A percentile compares a stretch with the other conserved stretches of the same genome.
Conservation (phyloP, 2,329 filamentous ascomycete genomes). For the Colletotrichum gloeosporioides region DNA sequence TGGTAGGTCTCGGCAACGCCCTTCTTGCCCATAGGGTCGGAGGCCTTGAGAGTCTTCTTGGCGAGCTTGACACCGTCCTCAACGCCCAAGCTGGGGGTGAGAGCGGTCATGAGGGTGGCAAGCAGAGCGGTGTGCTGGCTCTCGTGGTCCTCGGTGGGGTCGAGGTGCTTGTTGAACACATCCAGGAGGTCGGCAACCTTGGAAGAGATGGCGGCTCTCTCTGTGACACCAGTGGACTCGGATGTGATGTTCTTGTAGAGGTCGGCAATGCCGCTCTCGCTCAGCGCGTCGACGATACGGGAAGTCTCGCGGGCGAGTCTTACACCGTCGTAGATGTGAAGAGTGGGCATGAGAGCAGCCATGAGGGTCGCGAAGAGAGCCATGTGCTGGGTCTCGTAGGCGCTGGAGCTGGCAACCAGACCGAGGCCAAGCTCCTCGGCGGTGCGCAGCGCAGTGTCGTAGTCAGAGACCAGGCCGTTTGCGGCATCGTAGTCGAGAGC, state of each 20-base stretch:
- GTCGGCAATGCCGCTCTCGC: constrained; percentile 71
- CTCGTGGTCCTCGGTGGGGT: constrained; percentile 90
- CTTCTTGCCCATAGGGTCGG: constrained; percentile 77
- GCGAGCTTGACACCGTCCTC: constrained; percentile 87
- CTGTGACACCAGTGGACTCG: constrained; percentile 66
- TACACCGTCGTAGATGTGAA: constrained; percentile 90
- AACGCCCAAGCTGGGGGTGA: constrained; percentile 82
- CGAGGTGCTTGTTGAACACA: constrained; percentile 87
- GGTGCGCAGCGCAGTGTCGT: constrained; percentile 77
- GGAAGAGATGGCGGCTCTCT: constrained; percentile 74
- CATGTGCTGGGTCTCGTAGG: constrained; percentile 96
- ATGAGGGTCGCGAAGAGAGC: constrained; percentile 84
- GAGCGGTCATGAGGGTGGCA: constrained; percentile 77
- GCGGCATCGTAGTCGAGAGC: constrained; percentile 81
- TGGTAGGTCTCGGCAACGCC: constrained; percentile 74
- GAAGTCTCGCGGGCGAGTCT: constrained; percentile 83
- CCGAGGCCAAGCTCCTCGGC: constrained; percentile 91
- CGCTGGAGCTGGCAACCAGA: constrained; percentile 82
- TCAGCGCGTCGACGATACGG: constrained; percentile 81
- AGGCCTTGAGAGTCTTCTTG: constrained; percentile 80
- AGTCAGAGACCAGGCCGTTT: constrained; percentile 83
- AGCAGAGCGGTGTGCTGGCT: constrained; percentile 93
- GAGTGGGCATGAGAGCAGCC: constrained; percentile 77
- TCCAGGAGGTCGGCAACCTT: constrained; percentile 74
- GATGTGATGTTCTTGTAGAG: constrained; percentile 72